Conservation (phyloP, 2,329 filamentous ascomycete genomes). For the Curvularia lunata region DNA sequence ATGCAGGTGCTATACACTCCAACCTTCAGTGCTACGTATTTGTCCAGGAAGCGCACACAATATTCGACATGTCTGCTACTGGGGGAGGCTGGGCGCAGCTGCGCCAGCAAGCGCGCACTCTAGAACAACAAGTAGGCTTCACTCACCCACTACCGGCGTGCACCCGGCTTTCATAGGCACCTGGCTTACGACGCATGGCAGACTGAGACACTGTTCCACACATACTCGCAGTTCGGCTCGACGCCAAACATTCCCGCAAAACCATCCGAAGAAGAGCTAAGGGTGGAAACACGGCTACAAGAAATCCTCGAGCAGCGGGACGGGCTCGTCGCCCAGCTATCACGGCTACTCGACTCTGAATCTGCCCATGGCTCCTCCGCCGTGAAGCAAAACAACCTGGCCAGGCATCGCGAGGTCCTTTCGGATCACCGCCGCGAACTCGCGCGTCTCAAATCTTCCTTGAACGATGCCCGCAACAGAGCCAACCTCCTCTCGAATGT, state of each 20-base stretch:
- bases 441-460: slow-evolving; percentile 71
- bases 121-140: slow-evolving; percentile 81
- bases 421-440: slow-evolving; percentile 86
- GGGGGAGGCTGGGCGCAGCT: slow-evolving; percentile 82
- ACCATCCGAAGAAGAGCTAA: slow-evolving; percentile 81
- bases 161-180: slow-evolving; percentile 17
- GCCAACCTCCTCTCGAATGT: slow-evolving; percentile 91
- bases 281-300: slow-evolving; percentile 79
- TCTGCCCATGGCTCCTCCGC: slow-evolving; percentile 84
- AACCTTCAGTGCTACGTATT: slow-evolving; percentile 25
- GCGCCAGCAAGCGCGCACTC: slow-evolving; percentile 84
- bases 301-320: slow-evolving; percentile 91
- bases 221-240: slow-evolving; percentile 88
- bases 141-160: slow-evolving; percentile 10
- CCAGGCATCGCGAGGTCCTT: slow-evolving; percentile 88
- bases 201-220: slow-evolving; percentile 84
- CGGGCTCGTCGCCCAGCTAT: slow-evolving; percentile 77
- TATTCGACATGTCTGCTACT: slow-evolving; percentile 47
- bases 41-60: background rate
- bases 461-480: slow-evolving; percentile 80
- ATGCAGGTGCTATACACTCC: too few relatives aligned
- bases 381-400: slow-evolving; percentile 95
- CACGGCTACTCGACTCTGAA: slow-evolving; percentile 91
- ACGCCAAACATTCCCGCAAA: slow-evolving; percentile 79
- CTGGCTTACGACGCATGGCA: slow-evolving; percentile 51